Evolutionary conservation across 192 early-diverging fungal genomes (phyloP), one percentile per base, ranked within the genome.

Genomic region (Kickxella alabastrina): DNA sequence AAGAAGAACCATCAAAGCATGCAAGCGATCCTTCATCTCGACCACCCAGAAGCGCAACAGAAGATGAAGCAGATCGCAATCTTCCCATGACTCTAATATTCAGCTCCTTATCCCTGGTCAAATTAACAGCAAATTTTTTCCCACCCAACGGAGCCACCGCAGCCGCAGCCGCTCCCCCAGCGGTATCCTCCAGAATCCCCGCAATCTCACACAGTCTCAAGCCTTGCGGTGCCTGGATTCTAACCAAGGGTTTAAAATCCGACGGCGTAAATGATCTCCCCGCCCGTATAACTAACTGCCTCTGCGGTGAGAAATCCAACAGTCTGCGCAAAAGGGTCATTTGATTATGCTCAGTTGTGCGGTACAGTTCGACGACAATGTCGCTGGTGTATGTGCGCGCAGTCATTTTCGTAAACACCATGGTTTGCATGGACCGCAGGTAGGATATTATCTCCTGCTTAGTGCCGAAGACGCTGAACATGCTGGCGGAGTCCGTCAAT

Each of bases 61-160:
- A n/a, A n/a, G n/a, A n/a, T n/a, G 31, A 32, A 32, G 31, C 31
- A 32, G 70, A 57, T 7, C 70, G 41, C 10, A 59, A 66, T 13
- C 70, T 35, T 9, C 63, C 70, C 41, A 74, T 67, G 25, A 74
- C 48, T 10, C 49, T 48, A 10, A 74, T 66, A 38, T 74, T 74
- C 10, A 67, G 32, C 9, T 42, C 59, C 55, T 74, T 74, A 41
- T 74, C 56, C 12, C 70, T 49, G 0, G 70, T 62, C 17, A 74
- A 41, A 41, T 74, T 34, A n/a, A n/a, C n/a, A n/a, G n/a, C n/a
- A n/a, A n/a, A n/a, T n/a, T n/a, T n/a, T n/a, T n/a, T n/a, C n/a
- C n/a, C n/a, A n/a, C n/a, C n/a, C n/a, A n/a, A n/a, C n/a, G n/a
- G n/a, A n/a, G n/a, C n/a, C 59, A 7, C 50, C 17, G 15, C 42